Percentiles rank a stretch among this genome's conserved stretches.
Conservation (phyloP, 2,329 filamentous ascomycete species). For the Aureobasidium sp. region DNA sequence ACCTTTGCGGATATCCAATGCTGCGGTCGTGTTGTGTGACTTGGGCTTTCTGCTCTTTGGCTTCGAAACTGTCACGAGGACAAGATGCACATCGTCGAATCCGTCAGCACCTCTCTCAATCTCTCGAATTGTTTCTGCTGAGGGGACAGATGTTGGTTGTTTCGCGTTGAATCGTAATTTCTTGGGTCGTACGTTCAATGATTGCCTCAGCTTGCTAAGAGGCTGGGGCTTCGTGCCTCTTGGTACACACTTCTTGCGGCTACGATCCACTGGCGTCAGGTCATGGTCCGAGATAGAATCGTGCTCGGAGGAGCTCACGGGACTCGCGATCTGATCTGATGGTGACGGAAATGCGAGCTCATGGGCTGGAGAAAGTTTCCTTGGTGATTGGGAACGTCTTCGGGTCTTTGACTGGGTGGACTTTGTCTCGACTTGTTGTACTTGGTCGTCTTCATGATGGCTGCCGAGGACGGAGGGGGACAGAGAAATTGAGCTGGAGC, state of each 20-base stretch:
- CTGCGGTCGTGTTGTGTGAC: not conserved
- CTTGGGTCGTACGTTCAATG: not conserved
- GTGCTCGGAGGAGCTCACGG: conserved; percentile 1
- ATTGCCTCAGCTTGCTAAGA: not conserved
- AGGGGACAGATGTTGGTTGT: not conserved
- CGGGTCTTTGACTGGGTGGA: not conserved
- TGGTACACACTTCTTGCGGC: not conserved
- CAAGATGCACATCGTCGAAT: not conserved
- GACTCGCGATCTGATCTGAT: not conserved
- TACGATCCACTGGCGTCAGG: not conserved
- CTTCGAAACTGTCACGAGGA: not conserved
- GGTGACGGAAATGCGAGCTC: not conserved
- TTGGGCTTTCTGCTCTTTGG: not conserved
- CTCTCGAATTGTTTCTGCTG: not conserved
- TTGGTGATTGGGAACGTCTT: not conserved
- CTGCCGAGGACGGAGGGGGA: not conserved
- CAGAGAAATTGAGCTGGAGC: not conserved
- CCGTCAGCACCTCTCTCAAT: conserved; percentile 1
- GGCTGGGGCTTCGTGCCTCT: not conserved
- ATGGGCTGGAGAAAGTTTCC: not conserved
- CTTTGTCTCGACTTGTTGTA: not conserved
- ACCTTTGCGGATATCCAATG: not conserved
- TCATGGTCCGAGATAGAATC: not conserved
- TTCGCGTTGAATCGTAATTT: not conserved
- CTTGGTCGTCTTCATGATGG: not conserved